phyloP scores from a whole-genome alignment of 805 yeast genomes.

The Spencermartinsiella europaea region DNA sequence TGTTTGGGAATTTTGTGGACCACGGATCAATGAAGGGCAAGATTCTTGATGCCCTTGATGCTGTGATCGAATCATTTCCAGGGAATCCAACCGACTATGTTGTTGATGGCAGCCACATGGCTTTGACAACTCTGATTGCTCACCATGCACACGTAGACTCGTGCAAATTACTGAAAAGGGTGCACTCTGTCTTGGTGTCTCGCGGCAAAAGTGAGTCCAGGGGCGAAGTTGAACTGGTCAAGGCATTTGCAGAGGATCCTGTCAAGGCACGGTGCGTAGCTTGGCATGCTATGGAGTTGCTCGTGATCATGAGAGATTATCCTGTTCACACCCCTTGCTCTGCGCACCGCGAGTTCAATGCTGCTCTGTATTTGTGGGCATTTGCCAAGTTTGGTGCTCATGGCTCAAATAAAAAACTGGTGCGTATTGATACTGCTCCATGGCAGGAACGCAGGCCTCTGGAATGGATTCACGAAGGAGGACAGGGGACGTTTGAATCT shows the following conservation, averaged over 20 bases:
- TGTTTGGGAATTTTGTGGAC: conserved; percentile 4
- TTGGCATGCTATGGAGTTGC: conserved; percentile 7
- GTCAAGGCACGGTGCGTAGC: conserved; percentile 2
- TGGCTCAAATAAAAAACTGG: not conserved
- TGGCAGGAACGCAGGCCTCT: conserved; percentile 2
- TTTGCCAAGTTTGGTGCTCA: conserved; percentile 4
- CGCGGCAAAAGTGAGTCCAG: not conserved
- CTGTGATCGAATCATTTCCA: conserved; percentile 3
- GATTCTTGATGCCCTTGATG: conserved; percentile 6
- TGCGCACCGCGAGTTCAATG: conserved; percentile 3
- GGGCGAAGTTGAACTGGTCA: conserved; percentile 1
- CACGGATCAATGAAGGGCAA: conserved; percentile 2
- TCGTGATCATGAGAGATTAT: conserved; percentile 6
- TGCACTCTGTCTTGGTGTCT: not conserved
- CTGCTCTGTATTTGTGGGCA: conserved; percentile 5
- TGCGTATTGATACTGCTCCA: conserved; percentile 4
- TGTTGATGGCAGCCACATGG: conserved; percentile 8
- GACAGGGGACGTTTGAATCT: conserved; percentile 2
- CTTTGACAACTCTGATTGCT: conserved; percentile 3
- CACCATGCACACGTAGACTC: conserved; percentile 7
- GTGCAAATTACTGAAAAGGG: not conserved
- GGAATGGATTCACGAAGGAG: conserved; percentile 2
- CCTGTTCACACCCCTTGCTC: conserved; percentile 5
- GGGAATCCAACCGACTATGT: conserved; percentile 1
- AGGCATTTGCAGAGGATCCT: not conserved